Base-by-base conservation (phyloP, 2,329 filamentous ascomycete species). In the Clarireedia monteithiana region DNA sequence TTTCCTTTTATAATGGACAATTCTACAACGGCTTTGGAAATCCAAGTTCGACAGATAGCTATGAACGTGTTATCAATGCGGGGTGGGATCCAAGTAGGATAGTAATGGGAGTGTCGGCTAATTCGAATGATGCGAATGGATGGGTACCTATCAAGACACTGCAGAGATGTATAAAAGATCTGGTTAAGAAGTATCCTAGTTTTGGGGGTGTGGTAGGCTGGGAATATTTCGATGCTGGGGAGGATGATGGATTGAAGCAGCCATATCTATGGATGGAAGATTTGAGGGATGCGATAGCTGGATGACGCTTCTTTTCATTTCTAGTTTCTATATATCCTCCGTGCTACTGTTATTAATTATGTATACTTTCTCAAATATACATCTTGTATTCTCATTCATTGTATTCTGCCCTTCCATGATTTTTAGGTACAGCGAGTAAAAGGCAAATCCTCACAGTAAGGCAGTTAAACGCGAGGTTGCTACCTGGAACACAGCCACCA, bases 161-260 rank as follows among this genome's bases (percentile, higher is more conserved):
- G 2, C 24, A 48, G 6, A 73, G 70, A 42, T 66, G 68, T 24
- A 73, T 83, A n/a, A 27, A 15, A 12, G 42, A 9, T 20, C 48
- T 61, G 46, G 53, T 36, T 14, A 48, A 14, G 1, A 52, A 56
- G 50, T 61, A 58, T 52, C 48, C 58, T 5, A 30, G 30, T 40
- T 60, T 59, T 48, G 59, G 58, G 4, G 55, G 59, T 20, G 52
- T 61, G 6, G 6, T 74, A 77, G 4, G 81, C 82, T 63, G 75
- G 76, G 44, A 79, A 73, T 62, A 84, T 84, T 27, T 82, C 80
- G 2, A 70, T 84, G 54, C 54, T 17, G 47, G 81, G 78, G 6
- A 64, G 82, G 60, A 78, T 78, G 52, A 79, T 79, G 5, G 77
- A 74, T 4, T 70, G 82, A 48, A 69, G 79, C 58, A 60, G n/a